A percentile compares a stretch with the other conserved stretches of the same genome.
Conservation (phyloP, 768 basidiomycete species). For the Cyclocybe cylindracea region DNA sequence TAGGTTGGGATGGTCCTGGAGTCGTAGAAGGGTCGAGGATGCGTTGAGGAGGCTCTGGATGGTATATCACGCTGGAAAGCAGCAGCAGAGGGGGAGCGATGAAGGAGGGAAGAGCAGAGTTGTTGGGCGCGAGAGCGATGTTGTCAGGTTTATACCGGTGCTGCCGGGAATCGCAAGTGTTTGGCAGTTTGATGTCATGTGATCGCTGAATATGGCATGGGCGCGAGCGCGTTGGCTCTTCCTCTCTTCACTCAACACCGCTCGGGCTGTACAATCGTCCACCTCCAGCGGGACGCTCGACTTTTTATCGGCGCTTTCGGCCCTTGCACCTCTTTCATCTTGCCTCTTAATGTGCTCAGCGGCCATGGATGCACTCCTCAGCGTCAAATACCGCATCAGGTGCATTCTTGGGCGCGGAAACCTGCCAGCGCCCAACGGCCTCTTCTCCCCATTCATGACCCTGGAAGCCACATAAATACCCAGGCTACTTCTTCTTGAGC, state of each 20-base stretch:
- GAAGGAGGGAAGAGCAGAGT: conserved; percentile 19
- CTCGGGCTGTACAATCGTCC: background rate
- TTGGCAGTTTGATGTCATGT: conserved; percentile 3
- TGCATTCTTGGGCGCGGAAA: too few relatives aligned
- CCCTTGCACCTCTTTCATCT: background rate
- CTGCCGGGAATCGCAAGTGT: conserved; percentile 32
- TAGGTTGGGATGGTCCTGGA: background rate
- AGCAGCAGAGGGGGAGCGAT: conserved; percentile 13
- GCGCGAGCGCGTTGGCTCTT: conserved; percentile 7
- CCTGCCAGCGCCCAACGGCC: too few relatives aligned
- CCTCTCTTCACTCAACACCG: background rate
- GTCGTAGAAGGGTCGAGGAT: background rate
- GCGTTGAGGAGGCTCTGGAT: background rate
- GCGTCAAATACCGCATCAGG: too few relatives aligned
- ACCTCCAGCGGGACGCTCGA: too few relatives aligned
- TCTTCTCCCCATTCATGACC: too few relatives aligned
- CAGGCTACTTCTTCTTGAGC: too few relatives aligned
- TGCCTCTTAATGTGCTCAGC: background rate
- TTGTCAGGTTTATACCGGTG: conserved; percentile 39
- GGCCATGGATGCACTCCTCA: too few relatives aligned
- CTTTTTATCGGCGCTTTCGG: too few relatives aligned
- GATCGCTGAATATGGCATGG: conserved; percentile 1
- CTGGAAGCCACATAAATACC: too few relatives aligned
- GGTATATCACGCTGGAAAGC: background rate
- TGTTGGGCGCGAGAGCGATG: conserved; percentile 31